A percentile compares a stretch with the other conserved stretches of the same genome.
Conservation (phyloP, 768 basidiomycete genomes). For the Kwoniella pini region DNA sequence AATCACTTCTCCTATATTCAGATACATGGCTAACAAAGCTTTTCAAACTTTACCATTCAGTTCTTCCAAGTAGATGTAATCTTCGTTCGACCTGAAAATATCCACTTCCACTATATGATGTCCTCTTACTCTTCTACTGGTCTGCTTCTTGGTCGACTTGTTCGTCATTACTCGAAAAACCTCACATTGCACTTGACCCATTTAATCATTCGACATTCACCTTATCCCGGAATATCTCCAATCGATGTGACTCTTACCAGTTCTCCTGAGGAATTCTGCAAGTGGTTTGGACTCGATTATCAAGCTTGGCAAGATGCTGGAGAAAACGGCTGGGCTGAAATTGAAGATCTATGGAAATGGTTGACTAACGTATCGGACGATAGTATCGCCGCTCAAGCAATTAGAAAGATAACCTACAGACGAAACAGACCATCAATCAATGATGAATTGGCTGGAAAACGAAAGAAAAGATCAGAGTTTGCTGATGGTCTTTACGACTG, state of each 20-base stretch:
- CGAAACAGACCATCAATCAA: neutral
- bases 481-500: slow-evolving; percentile 19
- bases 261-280: slow-evolving; percentile 18
- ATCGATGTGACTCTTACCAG: slow-evolving; percentile 33
- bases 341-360: slow-evolving; percentile 36
- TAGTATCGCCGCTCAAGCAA: slow-evolving; percentile 2
- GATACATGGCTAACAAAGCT: neutral
- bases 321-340: neutral
- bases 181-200: slow-evolving; percentile 29
- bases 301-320: slow-evolving; percentile 17
- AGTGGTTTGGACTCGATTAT: slow-evolving; percentile 36
- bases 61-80: slow-evolving; percentile 44
- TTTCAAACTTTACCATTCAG: slow-evolving; percentile 10
- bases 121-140: slow-evolving; percentile 28
- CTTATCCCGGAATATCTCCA: slow-evolving; percentile 30
- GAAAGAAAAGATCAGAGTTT: slow-evolving; percentile 7
- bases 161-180: slow-evolving; percentile 21
- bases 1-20: neutral
- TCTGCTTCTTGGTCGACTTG: slow-evolving; percentile 24
- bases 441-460: neutral
- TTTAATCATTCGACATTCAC: slow-evolving; percentile 30
- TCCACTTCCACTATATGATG: slow-evolving; percentile 24
- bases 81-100: slow-evolving; percentile 14
- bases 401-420: neutral
- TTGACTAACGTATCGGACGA: slow-evolving; percentile 8